A percentile compares a stretch with the other conserved stretches of the same genome.
Evolutionary conservation across 208 protist species (phyloP).

Genomic region (Wallacemonas rigidus): DNA sequence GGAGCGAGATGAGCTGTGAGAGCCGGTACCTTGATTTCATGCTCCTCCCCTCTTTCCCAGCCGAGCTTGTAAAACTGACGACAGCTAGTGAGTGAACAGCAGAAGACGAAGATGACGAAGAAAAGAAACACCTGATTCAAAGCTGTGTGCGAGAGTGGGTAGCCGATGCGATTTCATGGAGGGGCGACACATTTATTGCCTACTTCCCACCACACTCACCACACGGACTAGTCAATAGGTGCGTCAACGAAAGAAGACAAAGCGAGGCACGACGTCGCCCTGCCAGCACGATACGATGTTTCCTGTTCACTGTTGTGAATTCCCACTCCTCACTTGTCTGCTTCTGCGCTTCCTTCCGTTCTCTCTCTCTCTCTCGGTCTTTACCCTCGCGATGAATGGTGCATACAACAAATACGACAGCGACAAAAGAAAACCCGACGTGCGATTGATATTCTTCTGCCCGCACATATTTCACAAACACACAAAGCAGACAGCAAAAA

Average conservation of each 20-base stretch:
- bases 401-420: not conserved
- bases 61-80: no score
- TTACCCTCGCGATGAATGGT: not conserved
- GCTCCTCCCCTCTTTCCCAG: not conserved
- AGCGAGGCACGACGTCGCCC: no score
- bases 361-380: conserved; percentile 4
- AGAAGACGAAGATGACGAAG: not conserved
- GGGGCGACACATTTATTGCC: no score
- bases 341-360: not conserved
- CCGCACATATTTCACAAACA: not conserved
- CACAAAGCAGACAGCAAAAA: conserved; percentile 3
- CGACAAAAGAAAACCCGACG: no score
- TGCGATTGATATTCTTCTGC: not conserved
- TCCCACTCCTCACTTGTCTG: conserved; percentile 3
- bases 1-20: conserved; percentile 3
- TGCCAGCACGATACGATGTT: no score
- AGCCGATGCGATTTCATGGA: no score
- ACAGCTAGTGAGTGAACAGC: not conserved
- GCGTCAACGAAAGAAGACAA: no score
- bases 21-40: conserved; percentile 1
- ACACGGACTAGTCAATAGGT: no score
- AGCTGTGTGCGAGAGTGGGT: no score
- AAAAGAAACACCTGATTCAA: not conserved
- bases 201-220: no score
- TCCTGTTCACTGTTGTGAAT: not conserved